phyloP scores from a whole-genome alignment of 352 stramenopile genomes.

The Globisporangium perplexum region DNA sequence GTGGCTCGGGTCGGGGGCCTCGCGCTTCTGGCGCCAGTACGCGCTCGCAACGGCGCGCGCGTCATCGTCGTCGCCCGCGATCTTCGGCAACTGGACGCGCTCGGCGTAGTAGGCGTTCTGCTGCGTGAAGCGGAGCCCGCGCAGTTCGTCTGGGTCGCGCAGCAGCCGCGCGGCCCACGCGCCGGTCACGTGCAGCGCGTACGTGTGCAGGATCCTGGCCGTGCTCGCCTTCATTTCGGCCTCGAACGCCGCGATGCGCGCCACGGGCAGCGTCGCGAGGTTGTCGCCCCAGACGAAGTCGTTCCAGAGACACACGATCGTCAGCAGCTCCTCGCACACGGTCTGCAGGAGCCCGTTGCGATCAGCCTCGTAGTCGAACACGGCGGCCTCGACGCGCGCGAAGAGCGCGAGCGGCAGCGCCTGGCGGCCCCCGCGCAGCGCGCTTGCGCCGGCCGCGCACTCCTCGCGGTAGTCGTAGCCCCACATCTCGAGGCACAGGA shows the following conservation, averaged over 20 bases:
- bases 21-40: conserved; percentile 38
- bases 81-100: too few species aligned
- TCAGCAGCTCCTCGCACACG: conserved; percentile 72
- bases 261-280: conserved; percentile 33
- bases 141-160: conserved; percentile 37
- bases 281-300: conserved; percentile 73
- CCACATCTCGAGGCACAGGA: conserved; percentile 73
- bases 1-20: conserved; percentile 5
- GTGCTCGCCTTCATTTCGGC: conserved; percentile 49
- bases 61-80: conserved; percentile 3
- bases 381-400: conserved; percentile 24
- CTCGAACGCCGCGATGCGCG: conserved; percentile 59
- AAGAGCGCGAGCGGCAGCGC: conserved; percentile 43
- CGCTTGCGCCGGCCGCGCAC: conserved; percentile 8
- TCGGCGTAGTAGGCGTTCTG: conserved; percentile 73
- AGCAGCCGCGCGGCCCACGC: conserved; percentile 44
- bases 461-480: conserved; percentile 61
- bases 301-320: conserved; percentile 72
- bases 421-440: conserved; percentile 4
- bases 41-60: conserved; percentile 25
- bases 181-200: conserved; percentile 49
- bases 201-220: conserved; percentile 52
- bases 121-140: conserved; percentile 54
- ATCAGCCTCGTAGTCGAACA: conserved; percentile 68
- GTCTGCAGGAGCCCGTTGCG: conserved; percentile 43